Evolutionary conservation across 345 rosid genomes (phyloP).

Genomic region (Ceriops zippeliana): DNA sequence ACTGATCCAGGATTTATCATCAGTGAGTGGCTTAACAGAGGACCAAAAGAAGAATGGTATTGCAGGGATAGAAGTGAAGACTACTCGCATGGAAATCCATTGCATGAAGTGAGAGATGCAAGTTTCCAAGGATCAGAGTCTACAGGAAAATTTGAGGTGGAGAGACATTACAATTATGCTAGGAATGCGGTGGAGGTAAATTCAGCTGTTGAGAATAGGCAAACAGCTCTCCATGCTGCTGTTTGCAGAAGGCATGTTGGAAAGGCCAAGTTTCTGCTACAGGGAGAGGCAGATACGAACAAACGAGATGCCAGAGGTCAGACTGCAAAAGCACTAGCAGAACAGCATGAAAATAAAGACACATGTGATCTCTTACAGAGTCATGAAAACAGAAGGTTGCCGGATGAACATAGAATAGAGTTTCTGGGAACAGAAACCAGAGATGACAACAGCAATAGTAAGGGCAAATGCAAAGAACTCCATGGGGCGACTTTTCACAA

Average conservation of each 20-base stretch:
- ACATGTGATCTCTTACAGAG: conserved; percentile 44
- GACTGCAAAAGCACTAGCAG: conserved; percentile 51
- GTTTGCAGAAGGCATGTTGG: conserved; percentile 46
- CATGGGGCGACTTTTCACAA: conserved; percentile 23
- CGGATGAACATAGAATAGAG: conserved; percentile 51
- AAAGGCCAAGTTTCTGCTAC: conserved; percentile 55
- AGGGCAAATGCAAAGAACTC: conserved; percentile 23
- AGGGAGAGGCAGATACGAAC: conserved; percentile 43
- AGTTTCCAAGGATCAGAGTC: conserved; percentile 23
- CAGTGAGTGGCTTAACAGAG: conserved; percentile 36
- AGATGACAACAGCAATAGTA: conserved; percentile 15
- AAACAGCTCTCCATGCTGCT: conserved; percentile 49
- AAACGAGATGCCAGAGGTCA: conserved; percentile 48
- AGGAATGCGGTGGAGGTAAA: conserved; percentile 16
- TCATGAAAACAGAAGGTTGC: conserved; percentile 36
- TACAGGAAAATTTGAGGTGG: conserved; percentile 30
- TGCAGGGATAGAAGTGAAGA: conserved; percentile 25
- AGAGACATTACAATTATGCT: conserved; percentile 19
- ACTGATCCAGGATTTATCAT: conserved; percentile 30
- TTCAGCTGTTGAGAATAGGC: conserved; percentile 34
- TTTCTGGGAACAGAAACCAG: conserved; percentile 30
- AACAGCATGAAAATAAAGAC: conserved; percentile 43
- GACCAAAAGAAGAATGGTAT: conserved; percentile 31
- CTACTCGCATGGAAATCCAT: conserved; percentile 23
- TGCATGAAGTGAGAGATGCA: conserved; percentile 17